Percentiles rank a stretch among this genome's conserved stretches.
Evolutionary conservation across 345 rosid genomes (phyloP).

Genomic region (Eutrema heterophyllum): DNA sequence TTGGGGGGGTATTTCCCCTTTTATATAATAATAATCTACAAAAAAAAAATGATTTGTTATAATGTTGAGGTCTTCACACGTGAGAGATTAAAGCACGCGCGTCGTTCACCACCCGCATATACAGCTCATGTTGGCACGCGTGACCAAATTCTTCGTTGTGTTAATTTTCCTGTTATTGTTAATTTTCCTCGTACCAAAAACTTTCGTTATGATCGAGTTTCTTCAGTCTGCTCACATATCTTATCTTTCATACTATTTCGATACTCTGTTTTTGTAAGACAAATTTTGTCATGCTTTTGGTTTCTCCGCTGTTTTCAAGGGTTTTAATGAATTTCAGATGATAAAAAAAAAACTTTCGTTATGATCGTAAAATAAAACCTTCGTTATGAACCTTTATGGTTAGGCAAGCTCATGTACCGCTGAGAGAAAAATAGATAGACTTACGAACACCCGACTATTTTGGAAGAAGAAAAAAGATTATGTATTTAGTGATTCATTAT

Average conservation of each 20-base stretch:
- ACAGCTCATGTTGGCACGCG: slow-evolving; percentile 52
- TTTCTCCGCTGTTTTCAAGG: too few species aligned
- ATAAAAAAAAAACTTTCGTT: not conserved
- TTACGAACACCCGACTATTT: not conserved
- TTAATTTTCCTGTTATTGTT: not conserved
- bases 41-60: not conserved
- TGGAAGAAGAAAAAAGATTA: not conserved
- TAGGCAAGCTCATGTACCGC: not conserved
- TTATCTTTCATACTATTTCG: too few species aligned
- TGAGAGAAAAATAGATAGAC: not conserved
- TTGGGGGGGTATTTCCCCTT: not conserved
- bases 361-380: not conserved
- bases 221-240: too few species aligned
- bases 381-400: not conserved
- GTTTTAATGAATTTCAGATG: too few species aligned
- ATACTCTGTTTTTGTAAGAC: too few species aligned
- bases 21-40: too few species aligned
- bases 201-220: not conserved
- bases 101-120: slow-evolving; percentile 27
- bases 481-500: not conserved
- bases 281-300: too few species aligned
- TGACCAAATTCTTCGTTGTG: slow-evolving; percentile 38
- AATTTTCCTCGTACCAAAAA: not conserved
- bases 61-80: slow-evolving; percentile 42
- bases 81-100: slow-evolving; percentile 56